Evolutionary conservation across 2,329 filamentous ascomycete genomes (phyloP), one percentile per base, ranked within the genome.

Genomic region (Claviceps pusilla): DNA sequence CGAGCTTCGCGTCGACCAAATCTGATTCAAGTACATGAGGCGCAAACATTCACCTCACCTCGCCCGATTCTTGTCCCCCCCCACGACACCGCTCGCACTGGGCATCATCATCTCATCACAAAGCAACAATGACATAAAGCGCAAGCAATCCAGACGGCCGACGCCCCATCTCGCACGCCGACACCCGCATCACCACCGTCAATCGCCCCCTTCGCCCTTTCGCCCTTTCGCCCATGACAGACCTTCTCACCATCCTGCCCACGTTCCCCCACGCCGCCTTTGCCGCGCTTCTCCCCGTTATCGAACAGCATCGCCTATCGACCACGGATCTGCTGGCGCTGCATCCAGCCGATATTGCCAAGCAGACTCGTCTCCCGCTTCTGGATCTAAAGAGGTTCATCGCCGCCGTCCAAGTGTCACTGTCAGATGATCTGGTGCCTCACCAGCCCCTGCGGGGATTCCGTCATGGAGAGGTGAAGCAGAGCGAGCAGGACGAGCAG

Each of bases 311-410:
- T 62, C 75, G 77, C 52, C 75, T 98, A 65, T 86, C 86, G 31
- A 87, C 86, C 37, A 83, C 82, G 61, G 93, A 98, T 66, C 78
- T 98, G 50, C 77, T 98, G 62, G 87, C 87, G 3, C 82, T 94
- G 58, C 87, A 95, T 64, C 78, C 84, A 4, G 76, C 83, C 57
- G 86, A 95, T 64, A 80, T 97, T 59, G 89, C 89, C 55, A 93
- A 87, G 72, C 85, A 88, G 66, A 90, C 89, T 51, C 83, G 85
- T 59, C 75, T 95, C 19, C 89, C 91, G 3, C 74, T 91, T 7
- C 77, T 85, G 43, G 89, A 96, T 64, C 76, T 96, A 61, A 86
- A 84, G 68, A 81, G 83, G 57, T 75, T 97, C 41, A 78, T 81
- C 58, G 76, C 77, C 54, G 82, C 83, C 53, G 72, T 95, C 37